Percentiles rank a stretch among this genome's conserved stretches.
phyloP scores from a whole-genome alignment of 441 rosid genomes.

The Arabidopsis hybrid region DNA sequence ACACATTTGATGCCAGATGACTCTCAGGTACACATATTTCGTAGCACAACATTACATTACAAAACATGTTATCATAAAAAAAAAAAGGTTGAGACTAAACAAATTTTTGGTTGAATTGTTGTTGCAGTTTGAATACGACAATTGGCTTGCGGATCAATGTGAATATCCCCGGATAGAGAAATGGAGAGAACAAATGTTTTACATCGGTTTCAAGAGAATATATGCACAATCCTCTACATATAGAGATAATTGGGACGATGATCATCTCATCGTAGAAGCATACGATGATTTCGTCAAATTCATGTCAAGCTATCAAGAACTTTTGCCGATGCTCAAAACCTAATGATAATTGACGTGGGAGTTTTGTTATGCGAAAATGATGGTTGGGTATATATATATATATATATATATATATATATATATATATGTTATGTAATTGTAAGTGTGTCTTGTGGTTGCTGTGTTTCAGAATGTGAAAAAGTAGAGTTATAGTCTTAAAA shows the following conservation, averaged over 20 bases:
- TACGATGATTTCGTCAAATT: conserved; percentile 48
- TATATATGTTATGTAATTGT: conserved; percentile 2
- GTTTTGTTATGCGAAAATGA: neutral
- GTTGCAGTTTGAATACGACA: conserved; percentile 43
- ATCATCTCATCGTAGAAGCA: conserved; percentile 54
- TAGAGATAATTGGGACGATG: conserved; percentile 80
- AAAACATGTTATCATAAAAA: neutral
- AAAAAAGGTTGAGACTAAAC: conserved; percentile 2
- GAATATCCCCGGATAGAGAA: conserved; percentile 38
- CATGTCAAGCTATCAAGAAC: conserved; percentile 37
- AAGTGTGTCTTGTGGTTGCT: conserved; percentile 16
- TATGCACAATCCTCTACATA: conserved; percentile 51
- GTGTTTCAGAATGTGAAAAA: conserved; percentile 15
- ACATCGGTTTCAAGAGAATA: conserved; percentile 42
- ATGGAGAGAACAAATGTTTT: conserved; percentile 47
- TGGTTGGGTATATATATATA: neutral
- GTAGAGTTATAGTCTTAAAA: neutral
- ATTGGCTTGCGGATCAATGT: conserved; percentile 45
- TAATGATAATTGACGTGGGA: conserved; percentile 16
- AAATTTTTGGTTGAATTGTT: neutral
- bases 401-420: too few species aligned
- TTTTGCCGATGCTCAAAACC: conserved; percentile 43
- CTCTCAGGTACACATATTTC: conserved; percentile 47
- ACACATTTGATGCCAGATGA: conserved; percentile 58
- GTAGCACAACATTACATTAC: neutral